Base-by-base conservation (phyloP, 768 basidiomycete species). In the Termitomyces sp. region DNA sequence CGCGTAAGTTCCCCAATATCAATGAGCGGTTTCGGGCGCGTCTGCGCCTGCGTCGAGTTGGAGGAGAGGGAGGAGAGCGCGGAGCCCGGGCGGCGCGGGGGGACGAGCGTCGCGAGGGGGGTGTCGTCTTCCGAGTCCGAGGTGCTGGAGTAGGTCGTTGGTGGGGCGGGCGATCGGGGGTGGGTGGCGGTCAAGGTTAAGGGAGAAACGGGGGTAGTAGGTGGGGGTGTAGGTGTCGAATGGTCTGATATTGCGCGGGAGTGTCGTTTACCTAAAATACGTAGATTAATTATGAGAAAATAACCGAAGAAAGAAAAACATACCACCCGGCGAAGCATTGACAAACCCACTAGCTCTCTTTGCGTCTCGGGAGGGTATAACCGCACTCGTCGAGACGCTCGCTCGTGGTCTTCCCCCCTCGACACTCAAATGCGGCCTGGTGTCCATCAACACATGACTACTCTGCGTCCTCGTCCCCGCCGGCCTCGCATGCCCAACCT, bases 11-110 rank as follows among this genome's bases (percentile, higher is more conserved):
- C 70, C 36, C 70, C 73, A 52, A 82, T 81, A 56, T 82, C 79
- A 43, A 82, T 80, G 10, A 82, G 70, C 5, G 81, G 81, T 53
- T 80, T 80, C n/a, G 47, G 42, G 10, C 39, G 41, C 25, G 22
- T 56, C 29, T 29, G 9, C n/a, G n/a, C 29, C 29, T 11, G 38
- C 11, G 43, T 25, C 31, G 59, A 54, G 22, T 56, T 62, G 7
- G 70, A 70, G 31, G 74, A 74, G 52, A 68, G 67, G 7, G 71
- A 69, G 7, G 80, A 81, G 55, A 77, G 67, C 16, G 85, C 76
- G 58, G 85, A 88, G 16, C 85, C 87, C 15, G 89, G 88, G 33
- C 89, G 77, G 45, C 74, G 78, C 11, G 89, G 88, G 0, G 75
- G 74, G 7, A 88, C 70, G 33, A 89, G 73, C 1, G 72, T 75